A percentile compares a stretch with the other conserved stretches of the same genome.
Conservation (phyloP, 108 stramenopile species). For the Aurantiochytrium sp. region DNA sequence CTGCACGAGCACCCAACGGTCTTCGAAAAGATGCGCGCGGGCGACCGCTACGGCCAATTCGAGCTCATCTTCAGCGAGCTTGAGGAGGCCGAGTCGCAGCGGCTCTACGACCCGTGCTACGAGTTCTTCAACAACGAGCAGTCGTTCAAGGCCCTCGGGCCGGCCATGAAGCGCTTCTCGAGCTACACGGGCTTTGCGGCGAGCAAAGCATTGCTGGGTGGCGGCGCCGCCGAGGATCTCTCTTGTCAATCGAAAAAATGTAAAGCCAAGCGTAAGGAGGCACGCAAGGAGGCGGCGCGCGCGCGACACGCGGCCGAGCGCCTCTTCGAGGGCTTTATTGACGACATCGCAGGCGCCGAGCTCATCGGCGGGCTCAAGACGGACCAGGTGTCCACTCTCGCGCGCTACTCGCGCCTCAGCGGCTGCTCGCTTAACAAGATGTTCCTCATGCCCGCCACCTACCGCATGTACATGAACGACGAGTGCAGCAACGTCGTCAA, state of each 20-base stretch:
- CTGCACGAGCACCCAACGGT: constrained; percentile 22
- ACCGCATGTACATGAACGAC: constrained; percentile 19
- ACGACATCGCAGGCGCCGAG: constrained; percentile 15
- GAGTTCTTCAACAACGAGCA: constrained; percentile 7
- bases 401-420: neutral
- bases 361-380: constrained; percentile 27
- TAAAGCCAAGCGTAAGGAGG: constrained; percentile 3
- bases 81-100: neutral
- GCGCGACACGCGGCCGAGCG: constrained; percentile 11
- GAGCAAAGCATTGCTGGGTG: neutral
- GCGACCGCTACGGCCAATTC: constrained; percentile 12
- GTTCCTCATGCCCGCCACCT: constrained; percentile 21
- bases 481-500: neutral
- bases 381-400: neutral
- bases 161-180: neutral
- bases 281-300: neutral
- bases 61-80: constrained; percentile 27
- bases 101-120: neutral
- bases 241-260: neutral
- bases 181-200: constrained; percentile 26
- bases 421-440: constrained; percentile 18
- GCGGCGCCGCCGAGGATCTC: neutral
- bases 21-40: constrained; percentile 19
- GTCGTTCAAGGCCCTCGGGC: neutral
- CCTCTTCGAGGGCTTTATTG: neutral